phyloP scores from a whole-genome alignment of 2,329 filamentous ascomycete species.

The Botrytis medusae region DNA sequence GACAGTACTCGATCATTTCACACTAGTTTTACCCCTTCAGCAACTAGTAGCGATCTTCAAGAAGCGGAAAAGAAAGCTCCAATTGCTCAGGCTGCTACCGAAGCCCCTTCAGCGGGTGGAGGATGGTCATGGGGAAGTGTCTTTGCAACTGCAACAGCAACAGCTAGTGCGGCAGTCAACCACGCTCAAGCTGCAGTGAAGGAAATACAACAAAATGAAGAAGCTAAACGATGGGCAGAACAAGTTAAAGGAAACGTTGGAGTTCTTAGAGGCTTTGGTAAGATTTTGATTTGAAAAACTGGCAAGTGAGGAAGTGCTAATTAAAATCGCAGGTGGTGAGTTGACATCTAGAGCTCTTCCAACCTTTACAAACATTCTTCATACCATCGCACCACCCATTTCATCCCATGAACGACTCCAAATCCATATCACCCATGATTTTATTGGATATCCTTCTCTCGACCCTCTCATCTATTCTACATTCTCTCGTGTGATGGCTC shows the following conservation, averaged over 20 bases:
- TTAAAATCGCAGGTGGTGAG: conserved; percentile 67
- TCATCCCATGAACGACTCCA: conserved; percentile 94
- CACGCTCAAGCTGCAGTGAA: conserved; percentile 91
- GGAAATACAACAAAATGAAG: conserved; percentile 93
- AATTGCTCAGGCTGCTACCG: conserved; percentile 45
- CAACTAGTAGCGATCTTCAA: conserved; percentile 59
- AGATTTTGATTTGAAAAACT: conserved; percentile 28
- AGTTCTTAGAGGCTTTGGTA: conserved; percentile 73
- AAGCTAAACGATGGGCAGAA: conserved; percentile 93
- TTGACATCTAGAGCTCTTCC: conserved; percentile 83
- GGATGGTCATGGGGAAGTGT: conserved; percentile 84
- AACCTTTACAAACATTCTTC: conserved; percentile 90
- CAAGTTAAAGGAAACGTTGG: conserved; percentile 89
- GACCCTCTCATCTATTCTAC: conserved; percentile 89
- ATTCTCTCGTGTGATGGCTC: conserved; percentile 96
- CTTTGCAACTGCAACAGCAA: conserved; percentile 65
- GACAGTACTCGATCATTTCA: conserved; percentile 74
- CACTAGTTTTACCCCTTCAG: conserved; percentile 69
- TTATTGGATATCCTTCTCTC: conserved; percentile 89
- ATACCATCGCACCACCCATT: conserved; percentile 94
- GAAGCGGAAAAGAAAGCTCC: conserved; percentile 55
- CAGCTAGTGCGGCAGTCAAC: conserved; percentile 75
- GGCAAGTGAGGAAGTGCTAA: conserved; percentile 20
- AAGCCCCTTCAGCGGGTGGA: conserved; percentile 51
- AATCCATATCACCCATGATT: conserved; percentile 96